phyloP scores from a whole-genome alignment of 1,139 yeast species.

The Hanseniaspora sp. region DNA sequence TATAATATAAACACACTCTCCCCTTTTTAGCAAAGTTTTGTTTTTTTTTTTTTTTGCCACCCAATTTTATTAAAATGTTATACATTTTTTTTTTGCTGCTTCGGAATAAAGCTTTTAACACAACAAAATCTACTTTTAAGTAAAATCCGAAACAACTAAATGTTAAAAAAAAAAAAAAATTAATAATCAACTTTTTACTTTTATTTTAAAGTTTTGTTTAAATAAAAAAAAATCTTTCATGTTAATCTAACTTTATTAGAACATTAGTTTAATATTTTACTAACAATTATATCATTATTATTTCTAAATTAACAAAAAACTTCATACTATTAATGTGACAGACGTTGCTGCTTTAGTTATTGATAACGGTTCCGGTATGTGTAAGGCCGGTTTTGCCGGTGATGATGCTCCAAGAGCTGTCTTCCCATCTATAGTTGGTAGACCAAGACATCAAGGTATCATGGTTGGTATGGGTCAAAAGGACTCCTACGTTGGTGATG shows the following conservation, averaged over 20 bases:
- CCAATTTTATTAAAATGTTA: too few species aligned
- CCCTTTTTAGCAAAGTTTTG: neutral
- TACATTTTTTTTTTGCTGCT: neutral
- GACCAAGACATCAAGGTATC: slow-evolving; percentile 99
- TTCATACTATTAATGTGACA: slow-evolving; percentile 16
- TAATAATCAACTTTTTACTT: neutral
- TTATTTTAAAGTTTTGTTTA: too few species aligned
- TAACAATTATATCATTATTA: slow-evolving; percentile 2
- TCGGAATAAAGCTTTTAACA: neutral
- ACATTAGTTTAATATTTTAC: neutral
- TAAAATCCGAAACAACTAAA: neutral
- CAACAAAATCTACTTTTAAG: too few species aligned
- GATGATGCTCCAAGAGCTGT: slow-evolving; percentile 99
- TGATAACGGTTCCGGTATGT: slow-evolving; percentile 99
- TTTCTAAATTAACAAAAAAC: neutral
- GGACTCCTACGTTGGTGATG: slow-evolving; percentile 99
- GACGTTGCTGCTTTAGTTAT: slow-evolving; percentile 52
- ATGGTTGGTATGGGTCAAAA: slow-evolving; percentile 99
- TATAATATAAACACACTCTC: too few species aligned
- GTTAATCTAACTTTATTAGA: too few species aligned
- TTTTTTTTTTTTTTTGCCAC: neutral
- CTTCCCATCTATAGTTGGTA: slow-evolving; percentile 99
- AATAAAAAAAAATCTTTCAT: too few species aligned
- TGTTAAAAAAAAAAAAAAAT: neutral
- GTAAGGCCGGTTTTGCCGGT: slow-evolving; percentile 99